Conservation (phyloP, 2,329 filamentous ascomycete genomes). For the Sclerotinia sclerotiorum region DNA sequence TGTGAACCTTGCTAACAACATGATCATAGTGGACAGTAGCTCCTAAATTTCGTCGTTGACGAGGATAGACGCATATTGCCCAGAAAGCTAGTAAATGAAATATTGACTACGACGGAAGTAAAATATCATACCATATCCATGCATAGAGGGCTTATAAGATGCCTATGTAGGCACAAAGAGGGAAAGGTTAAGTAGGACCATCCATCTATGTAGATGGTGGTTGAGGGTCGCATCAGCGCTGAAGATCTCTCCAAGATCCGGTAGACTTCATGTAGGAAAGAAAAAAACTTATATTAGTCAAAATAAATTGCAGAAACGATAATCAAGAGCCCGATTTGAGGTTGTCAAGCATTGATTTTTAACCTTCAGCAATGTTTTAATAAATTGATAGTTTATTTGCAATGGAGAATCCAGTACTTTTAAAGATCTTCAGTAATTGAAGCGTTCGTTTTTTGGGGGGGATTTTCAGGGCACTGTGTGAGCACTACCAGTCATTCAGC, state of each 20-base stretch:
- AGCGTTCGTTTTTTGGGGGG: neutral
- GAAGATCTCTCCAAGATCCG: neutral
- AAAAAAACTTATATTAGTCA: neutral
- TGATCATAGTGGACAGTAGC: conserved; percentile 13
- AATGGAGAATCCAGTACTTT: too few relatives aligned
- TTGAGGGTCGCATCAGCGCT: neutral
- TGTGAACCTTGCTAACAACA: neutral
- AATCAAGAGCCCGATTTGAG: neutral
- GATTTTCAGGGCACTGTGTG: neutral
- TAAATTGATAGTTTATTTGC: neutral
- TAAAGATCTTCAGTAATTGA: neutral
- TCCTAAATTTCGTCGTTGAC: conserved; percentile 1
- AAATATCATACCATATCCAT: neutral
- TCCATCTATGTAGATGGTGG: neutral
- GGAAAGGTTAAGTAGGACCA: neutral
- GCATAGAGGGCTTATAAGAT: neutral
- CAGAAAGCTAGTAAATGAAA: neutral
- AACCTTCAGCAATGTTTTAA: neutral
- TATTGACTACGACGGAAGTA: neutral
- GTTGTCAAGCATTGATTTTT: neutral
- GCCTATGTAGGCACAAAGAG: neutral
- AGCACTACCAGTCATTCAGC: neutral
- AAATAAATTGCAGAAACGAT: neutral
- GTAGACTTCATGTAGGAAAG: neutral
- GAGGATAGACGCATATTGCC: neutral